A percentile compares a stretch with the other conserved stretches of the same genome.
phyloP scores from a whole-genome alignment of 352 stramenopile genomes.

The Phytophthora hybrid region DNA sequence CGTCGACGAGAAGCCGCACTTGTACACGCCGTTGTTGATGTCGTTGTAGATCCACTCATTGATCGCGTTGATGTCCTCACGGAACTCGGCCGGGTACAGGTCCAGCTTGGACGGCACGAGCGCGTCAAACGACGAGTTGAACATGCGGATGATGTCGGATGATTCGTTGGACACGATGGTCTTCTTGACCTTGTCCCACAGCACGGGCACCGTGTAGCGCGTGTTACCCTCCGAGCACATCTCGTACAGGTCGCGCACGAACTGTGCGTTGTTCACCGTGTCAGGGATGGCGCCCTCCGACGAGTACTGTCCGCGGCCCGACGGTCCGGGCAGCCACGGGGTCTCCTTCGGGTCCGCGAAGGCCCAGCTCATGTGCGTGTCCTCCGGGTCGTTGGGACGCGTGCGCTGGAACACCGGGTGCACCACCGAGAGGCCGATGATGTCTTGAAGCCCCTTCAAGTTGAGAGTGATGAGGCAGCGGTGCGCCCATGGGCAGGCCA shows the following conservation, averaged over 20 bases:
- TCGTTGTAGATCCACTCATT: conserved; percentile 94
- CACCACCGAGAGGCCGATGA: conserved; percentile 94
- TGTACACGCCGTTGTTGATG: conserved; percentile 95
- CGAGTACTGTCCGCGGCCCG: conserved; percentile 75
- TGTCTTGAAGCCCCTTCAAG: conserved; percentile 96
- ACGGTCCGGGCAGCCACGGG: conserved; percentile 66
- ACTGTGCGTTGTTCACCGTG: conserved; percentile 69
- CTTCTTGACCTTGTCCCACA: conserved; percentile 92
- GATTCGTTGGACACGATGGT: conserved; percentile 96
- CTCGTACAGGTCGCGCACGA: conserved; percentile 86
- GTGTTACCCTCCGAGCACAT: conserved; percentile 75
- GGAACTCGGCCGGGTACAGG: conserved; percentile 83
- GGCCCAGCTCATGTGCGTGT: conserved; percentile 81
- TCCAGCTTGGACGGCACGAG: conserved; percentile 76
- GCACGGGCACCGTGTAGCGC: conserved; percentile 90
- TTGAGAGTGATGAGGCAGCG: conserved; percentile 87
- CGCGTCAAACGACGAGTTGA: conserved; percentile 85
- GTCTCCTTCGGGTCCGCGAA: conserved; percentile 79
- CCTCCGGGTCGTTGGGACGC: conserved; percentile 71
- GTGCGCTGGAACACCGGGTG: conserved; percentile 88
- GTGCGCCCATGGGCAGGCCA: conserved; percentile 93
- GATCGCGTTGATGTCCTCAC: conserved; percentile 87
- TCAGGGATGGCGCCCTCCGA: conserved; percentile 71
- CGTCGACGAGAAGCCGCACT: conserved; percentile 91
- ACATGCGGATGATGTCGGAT: conserved; percentile 94